Evolutionary conservation across 1,284 basidiomycete species (phyloP).

Genomic region (Boletellus deceptivus): DNA sequence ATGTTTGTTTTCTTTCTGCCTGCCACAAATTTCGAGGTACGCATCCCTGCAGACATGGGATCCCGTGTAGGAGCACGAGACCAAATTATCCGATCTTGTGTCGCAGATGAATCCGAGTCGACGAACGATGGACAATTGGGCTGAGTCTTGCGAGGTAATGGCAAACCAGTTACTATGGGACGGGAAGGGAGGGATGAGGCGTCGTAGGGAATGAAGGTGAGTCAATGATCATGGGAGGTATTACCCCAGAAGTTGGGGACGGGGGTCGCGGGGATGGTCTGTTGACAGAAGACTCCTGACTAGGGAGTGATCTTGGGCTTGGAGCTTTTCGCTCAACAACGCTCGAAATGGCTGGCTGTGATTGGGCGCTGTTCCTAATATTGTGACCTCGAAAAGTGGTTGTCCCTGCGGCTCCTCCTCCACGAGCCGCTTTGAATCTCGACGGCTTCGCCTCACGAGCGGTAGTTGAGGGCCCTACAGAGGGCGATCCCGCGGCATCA

Average conservation of each 20-base stretch:
- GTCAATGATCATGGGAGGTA: conserved; percentile 16
- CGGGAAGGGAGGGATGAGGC: conserved; percentile 2
- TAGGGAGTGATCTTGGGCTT: conserved; percentile 6
- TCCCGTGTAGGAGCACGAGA: neutral
- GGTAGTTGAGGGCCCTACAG: neutral
- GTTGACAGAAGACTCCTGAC: conserved; percentile 17
- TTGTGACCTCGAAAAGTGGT: neutral
- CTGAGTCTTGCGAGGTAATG: conserved; percentile 34
- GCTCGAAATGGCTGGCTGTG: conserved; percentile 31
- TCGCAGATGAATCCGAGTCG: conserved; percentile 34
- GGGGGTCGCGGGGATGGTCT: conserved; percentile 7
- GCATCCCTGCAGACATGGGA: conserved; percentile 36
- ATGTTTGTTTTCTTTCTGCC: conserved; percentile 3
- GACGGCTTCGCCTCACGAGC: conserved; percentile 25
- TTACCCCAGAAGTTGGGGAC: conserved; percentile 1
- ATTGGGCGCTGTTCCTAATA: conserved; percentile 24
- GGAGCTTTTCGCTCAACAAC: conserved; percentile 29
- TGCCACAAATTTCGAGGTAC: conserved; percentile 40
- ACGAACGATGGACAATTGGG: conserved; percentile 39
- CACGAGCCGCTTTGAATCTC: conserved; percentile 38
- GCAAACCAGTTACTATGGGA: conserved; percentile 37
- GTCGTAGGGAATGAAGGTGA: conserved; percentile 24
- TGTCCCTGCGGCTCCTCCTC: conserved; percentile 1
- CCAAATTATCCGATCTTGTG: conserved; percentile 32
- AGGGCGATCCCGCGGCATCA: neutral